phyloP scores from a whole-genome alignment of 1,139 yeast genomes.

The Yamadazyma oceani region DNA sequence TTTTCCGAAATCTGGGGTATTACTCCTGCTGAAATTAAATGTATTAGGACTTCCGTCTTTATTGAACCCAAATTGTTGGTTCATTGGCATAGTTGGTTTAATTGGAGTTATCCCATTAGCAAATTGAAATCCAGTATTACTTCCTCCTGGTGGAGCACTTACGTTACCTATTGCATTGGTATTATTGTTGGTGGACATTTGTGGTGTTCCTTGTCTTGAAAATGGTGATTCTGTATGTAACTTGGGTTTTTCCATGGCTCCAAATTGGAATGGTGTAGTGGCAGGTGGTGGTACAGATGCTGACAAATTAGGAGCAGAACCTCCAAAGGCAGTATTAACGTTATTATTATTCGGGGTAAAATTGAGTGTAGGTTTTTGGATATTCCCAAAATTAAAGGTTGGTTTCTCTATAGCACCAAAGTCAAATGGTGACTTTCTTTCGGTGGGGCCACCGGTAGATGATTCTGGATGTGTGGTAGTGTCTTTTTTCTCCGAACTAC shows the following conservation, averaged over 20 bases:
- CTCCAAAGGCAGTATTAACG: slow-evolving; percentile 4
- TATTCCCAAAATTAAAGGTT: slow-evolving; percentile 10
- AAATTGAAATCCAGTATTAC: slow-evolving; percentile 9
- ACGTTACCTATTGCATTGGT: not conserved
- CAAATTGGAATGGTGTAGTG: slow-evolving; percentile 9
- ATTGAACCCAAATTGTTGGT: slow-evolving; percentile 5
- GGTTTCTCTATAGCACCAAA: slow-evolving; percentile 7
- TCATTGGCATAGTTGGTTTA: slow-evolving; percentile 7
- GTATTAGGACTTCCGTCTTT: slow-evolving; percentile 11
- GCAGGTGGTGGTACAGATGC: slow-evolving; percentile 4
- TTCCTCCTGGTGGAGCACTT: slow-evolving; percentile 7
- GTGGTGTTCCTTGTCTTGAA: slow-evolving; percentile 4
- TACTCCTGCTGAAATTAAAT: slow-evolving; percentile 12
- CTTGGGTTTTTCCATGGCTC: slow-evolving; percentile 7
- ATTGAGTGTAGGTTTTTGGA: slow-evolving; percentile 14
- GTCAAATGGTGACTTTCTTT: slow-evolving; percentile 8
- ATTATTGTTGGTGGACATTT: slow-evolving; percentile 1
- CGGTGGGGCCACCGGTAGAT: too few species aligned
- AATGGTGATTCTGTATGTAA: slow-evolving; percentile 3
- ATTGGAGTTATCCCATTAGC: slow-evolving; percentile 17
- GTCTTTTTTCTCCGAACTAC: too few species aligned
- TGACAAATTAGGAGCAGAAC: slow-evolving; percentile 5
- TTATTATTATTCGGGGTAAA: slow-evolving; percentile 11
- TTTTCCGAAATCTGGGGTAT: slow-evolving; percentile 14
- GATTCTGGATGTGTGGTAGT: too few species aligned